Base-by-base conservation (phyloP, 2,329 filamentous ascomycete species). In the Cladosporium sp. region DNA sequence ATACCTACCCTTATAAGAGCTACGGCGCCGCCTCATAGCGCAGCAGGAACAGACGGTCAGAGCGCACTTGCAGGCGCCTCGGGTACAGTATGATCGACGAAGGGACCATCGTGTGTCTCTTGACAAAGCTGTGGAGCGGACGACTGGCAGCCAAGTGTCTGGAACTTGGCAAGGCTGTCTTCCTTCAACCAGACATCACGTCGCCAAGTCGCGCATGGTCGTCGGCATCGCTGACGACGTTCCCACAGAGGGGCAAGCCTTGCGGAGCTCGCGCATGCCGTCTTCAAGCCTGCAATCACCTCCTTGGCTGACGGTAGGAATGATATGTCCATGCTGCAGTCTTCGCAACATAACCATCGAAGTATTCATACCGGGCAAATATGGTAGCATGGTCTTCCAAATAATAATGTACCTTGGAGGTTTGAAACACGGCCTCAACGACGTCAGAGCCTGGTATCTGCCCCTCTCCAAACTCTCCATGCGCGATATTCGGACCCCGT, bases 131-230 rank as follows among this genome's bases (percentile, higher is more conserved):
- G 52, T 55, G 52, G 52, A 55, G 25, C 39, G 25, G 17, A 4
- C 37, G 37, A 28, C 38, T 54, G 19, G 19, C 20, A n/a, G 51
- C 51, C 51, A 54, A 54, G 51, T 47, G 14, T 17, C 5, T 3
- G 14, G 7, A 47, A 37, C 52, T 55, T 55, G 52, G 52, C 52
- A 55, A 36, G 39, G 52, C 52, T 55, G 39, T 42, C 17, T 20
- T 11, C 51, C 37, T 17, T n/a, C 36, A 4, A 28, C 11, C 20
- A 49, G 3, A 28, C 12, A 30, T n/a, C 43, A 22, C 22, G 30
- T 15, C 43, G 43, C 43, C 43, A 49, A 49, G 43, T n/a, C 20
- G 22, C 43, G 43, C 25, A 28, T 30, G 20, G 20, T 30, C 43
- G 20, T 49, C 3, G 43, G 19, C 22, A 12, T 34, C 30, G 30